Percentiles rank a stretch among this genome's conserved stretches.
Evolutionary conservation across 768 basidiomycete genomes (phyloP).

Genomic region (Russula sp.): DNA sequence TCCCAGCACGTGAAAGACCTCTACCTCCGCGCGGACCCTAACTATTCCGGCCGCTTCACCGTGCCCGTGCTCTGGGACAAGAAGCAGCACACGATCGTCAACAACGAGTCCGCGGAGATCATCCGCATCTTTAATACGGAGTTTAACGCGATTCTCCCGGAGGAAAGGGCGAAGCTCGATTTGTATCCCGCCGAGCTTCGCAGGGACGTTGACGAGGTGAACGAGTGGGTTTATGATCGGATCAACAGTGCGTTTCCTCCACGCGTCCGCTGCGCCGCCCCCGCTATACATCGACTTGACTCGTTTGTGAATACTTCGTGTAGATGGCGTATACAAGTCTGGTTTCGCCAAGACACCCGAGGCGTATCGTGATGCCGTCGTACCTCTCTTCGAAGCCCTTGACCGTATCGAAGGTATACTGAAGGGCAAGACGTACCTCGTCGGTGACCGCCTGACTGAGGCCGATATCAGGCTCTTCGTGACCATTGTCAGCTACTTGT

Average conservation of each 20-base stretch:
- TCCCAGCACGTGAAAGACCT: constrained; percentile 74
- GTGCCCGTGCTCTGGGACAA: constrained; percentile 93
- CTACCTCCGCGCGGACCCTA: constrained; percentile 67
- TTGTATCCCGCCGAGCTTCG: constrained; percentile 71
- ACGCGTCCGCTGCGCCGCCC: too few species aligned
- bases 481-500: constrained; percentile 64
- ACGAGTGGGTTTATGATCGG: constrained; percentile 79
- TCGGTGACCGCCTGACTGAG: constrained; percentile 79
- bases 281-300: background rate
- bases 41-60: constrained; percentile 75
- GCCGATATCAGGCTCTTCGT: constrained; percentile 85
- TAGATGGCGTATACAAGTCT: constrained; percentile 81
- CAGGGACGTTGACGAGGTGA: constrained; percentile 73
- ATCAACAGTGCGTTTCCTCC: constrained; percentile 62
- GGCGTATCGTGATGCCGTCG: constrained; percentile 75
- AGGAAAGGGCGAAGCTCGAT: constrained; percentile 58
- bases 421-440: constrained; percentile 70
- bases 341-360: constrained; percentile 80
- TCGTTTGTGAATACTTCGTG: background rate
- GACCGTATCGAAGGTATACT: constrained; percentile 76
- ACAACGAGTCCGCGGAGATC: constrained; percentile 94
- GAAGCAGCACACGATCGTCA: constrained; percentile 80
- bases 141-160: constrained; percentile 67
- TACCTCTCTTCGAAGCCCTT: constrained; percentile 66
- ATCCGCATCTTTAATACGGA: constrained; percentile 87